These are phyloP conservation scores for Chrysoporthe puriensis DNA, from an alignment of 2,329 filamentous ascomycete genomes.

Conservation along the genomic window DNA sequence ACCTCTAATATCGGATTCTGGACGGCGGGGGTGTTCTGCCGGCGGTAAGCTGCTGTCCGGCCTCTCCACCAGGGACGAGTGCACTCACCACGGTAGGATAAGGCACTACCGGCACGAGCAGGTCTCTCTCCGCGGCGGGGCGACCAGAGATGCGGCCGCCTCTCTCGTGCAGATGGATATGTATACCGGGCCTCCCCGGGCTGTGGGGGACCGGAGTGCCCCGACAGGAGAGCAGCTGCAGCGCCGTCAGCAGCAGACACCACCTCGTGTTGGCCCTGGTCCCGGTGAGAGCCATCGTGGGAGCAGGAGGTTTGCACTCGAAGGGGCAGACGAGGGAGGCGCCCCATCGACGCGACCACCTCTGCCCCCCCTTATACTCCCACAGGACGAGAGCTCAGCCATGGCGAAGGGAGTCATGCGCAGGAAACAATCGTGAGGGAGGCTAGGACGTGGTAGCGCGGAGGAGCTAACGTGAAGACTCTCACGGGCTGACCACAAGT, in stretches of 20 bases:
- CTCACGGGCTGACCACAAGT: neutral
- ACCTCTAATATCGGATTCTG: conserved; percentile 16
- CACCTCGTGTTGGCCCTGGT: conserved; percentile 23
- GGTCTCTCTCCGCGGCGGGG: neutral
- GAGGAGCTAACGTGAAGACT: neutral
- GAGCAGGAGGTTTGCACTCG: neutral
- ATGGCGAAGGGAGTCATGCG: conserved; percentile 11
- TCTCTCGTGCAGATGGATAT: neutral
- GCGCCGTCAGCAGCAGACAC: conserved; percentile 24
- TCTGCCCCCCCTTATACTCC: conserved; percentile 1
- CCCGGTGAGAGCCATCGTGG: conserved; percentile 5
- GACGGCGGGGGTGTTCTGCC: conserved; percentile 16
- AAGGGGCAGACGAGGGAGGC: neutral
- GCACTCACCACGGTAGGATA: neutral
- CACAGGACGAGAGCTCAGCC: neutral
- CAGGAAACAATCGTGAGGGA: conserved; percentile 11
- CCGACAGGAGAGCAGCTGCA: conserved; percentile 24
- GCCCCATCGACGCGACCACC: neutral
- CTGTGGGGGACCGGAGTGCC: neutral
- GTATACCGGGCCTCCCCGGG: neutral
- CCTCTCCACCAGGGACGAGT: neutral
- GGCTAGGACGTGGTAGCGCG: conserved; percentile 7
- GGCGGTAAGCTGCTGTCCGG: neutral
- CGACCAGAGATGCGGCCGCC: neutral
- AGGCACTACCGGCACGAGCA: neutral